Percentiles rank a stretch among this genome's conserved stretches.
Evolutionary conservation across 495 filamentous ascomycete species (phyloP).

Genomic region (Cladorrhinum samala): DNA sequence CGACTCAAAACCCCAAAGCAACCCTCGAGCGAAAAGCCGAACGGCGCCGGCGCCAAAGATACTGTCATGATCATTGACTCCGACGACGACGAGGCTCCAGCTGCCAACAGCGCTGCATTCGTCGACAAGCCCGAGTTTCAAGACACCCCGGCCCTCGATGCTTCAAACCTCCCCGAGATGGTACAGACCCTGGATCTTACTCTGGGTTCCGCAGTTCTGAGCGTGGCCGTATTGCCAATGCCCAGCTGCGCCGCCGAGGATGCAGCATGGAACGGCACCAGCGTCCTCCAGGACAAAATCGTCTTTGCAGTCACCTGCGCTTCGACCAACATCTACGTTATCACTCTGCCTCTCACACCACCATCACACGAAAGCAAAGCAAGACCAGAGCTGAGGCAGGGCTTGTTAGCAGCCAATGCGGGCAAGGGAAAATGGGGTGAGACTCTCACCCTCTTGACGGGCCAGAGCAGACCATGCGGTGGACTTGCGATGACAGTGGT

Average conservation of each 20-base stretch:
- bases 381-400: slow-evolving; percentile 40
- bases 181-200: slow-evolving; percentile 62
- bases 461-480: slow-evolving; percentile 55
- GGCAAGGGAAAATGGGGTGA: slow-evolving; percentile 57
- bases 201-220: slow-evolving; percentile 55
- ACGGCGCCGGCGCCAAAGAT: slow-evolving; percentile 43
- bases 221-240: slow-evolving; percentile 54
- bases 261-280: slow-evolving; percentile 51
- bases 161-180: slow-evolving; percentile 45
- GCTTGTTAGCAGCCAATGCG: slow-evolving; percentile 37
- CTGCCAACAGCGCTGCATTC: slow-evolving; percentile 20
- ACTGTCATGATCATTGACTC: slow-evolving; percentile 73
- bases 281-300: slow-evolving; percentile 56
- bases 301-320: slow-evolving; percentile 67
- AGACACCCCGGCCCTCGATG: slow-evolving; percentile 33
- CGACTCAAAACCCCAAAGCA: slow-evolving; percentile 47
- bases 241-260: slow-evolving; percentile 37
- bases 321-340: slow-evolving; percentile 59
- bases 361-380: slow-evolving; percentile 57
- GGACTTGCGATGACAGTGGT: slow-evolving; percentile 62
- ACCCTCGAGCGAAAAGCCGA: slow-evolving; percentile 32
- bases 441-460: slow-evolving; percentile 49
- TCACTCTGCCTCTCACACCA: slow-evolving; percentile 67
- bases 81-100: slow-evolving; percentile 64
- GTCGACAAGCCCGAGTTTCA: slow-evolving; percentile 45